These are phyloP conservation scores for Suillus sp. DNA, from an alignment of 768 basidiomycete genomes.

Conservation along the genomic window DNA sequence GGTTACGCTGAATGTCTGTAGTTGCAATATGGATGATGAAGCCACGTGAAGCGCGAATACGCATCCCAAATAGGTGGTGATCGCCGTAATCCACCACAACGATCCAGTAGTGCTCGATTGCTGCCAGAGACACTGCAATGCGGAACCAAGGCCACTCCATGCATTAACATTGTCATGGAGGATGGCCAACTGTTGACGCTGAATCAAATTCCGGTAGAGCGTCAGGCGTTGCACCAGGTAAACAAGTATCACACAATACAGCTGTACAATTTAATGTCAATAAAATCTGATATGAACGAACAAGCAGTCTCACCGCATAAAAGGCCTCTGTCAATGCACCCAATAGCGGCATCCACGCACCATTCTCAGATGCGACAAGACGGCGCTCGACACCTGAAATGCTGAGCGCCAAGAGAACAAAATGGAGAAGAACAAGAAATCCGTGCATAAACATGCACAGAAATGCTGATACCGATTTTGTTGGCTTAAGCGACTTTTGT, in stretches of 20 bases:
- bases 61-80: constrained; percentile 10
- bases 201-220: constrained; percentile 11
- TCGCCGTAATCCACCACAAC: neutral
- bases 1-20: constrained; percentile 11
- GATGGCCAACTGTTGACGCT: constrained; percentile 6
- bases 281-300: neutral
- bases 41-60: constrained; percentile 10
- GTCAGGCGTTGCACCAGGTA: constrained; percentile 18
- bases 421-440: constrained; percentile 17
- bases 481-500: neutral
- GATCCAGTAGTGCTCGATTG: constrained; percentile 8
- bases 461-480: neutral
- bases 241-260: constrained; percentile 15
- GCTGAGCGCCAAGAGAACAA: constrained; percentile 9
- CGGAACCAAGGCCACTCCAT: constrained; percentile 13
- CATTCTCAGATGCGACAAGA: constrained; percentile 1
- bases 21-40: constrained; percentile 15
- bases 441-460: neutral
- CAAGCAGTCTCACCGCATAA: constrained; percentile 9
- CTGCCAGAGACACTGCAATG: constrained; percentile 11
- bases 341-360: neutral
- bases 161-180: constrained; percentile 11
- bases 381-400: constrained; percentile 6
- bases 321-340: constrained; percentile 10
- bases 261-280: neutral